Base-by-base conservation (phyloP, 306 rosid genomes). In the Pterocarpus santalinus region DNA sequence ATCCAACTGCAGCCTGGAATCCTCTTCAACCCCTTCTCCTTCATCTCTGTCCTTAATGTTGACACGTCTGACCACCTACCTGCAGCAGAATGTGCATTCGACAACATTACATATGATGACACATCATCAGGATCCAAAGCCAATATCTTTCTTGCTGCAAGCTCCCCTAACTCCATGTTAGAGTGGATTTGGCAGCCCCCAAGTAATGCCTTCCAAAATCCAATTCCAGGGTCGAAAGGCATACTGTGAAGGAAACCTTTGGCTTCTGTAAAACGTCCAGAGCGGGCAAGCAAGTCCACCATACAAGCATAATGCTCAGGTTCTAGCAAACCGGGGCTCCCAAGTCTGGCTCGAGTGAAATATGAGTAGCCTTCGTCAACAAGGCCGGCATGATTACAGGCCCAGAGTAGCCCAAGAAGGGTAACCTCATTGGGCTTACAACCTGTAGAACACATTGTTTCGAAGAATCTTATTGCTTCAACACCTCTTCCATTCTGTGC, bases 1-100 rank as follows among this genome's bases (percentile, higher is more conserved):
- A 95, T 89, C 97, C 97, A 95, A 83, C 98, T 92, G 80, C 97
- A 85, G 44, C 98, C 98, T 5, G 97, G 97, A 82, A 92, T 84
- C 84, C 97, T 89, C 72, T 81, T 89, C 94, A 95, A 30, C 72
- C 97, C 92, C 68, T 89, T 92, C 79, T 89, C 94, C 83, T 89
- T 90, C 97, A 95, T 95, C 79, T 89, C 94, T 68, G 73, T 88
- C 69, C 98, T 88, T 71, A 90, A 49, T 1, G 39, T 81, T 32
- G 97, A 88, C 33, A 85, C 97, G 1, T 66, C 79, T 43, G 84
- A 86, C 97, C 98, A 95, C 85, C 90, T 86, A 64, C 97, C 94
- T 15, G 95, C 98, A 17, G 91, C 94, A 73, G 97, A 95, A 88
- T 91, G 94, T 52, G 90, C 93, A 85, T 95, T 92, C 33, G 97